phyloP scores from a whole-genome alignment of 1,139 yeast genomes.

The Suhomyces bokatorum region DNA sequence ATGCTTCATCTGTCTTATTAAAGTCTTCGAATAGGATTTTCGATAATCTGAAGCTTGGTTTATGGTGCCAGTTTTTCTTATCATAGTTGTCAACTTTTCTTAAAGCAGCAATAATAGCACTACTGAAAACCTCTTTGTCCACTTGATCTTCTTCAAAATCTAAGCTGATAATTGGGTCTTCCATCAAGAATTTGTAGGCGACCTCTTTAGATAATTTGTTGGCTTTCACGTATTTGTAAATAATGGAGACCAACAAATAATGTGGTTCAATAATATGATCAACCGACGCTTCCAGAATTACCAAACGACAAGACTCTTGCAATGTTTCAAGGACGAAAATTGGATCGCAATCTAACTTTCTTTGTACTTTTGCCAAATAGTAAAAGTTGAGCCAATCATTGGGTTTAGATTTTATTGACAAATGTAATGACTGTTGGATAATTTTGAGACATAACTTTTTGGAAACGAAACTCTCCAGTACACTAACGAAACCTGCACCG shows the following conservation, averaged over 20 bases:
- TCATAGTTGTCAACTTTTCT: constrained; percentile 53
- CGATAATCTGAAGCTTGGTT: constrained; percentile 77
- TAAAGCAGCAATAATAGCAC: constrained; percentile 28
- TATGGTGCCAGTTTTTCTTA: constrained; percentile 90
- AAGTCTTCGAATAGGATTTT: constrained; percentile 57
- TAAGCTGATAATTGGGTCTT: constrained; percentile 30
- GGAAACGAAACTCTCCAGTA: constrained; percentile 27
- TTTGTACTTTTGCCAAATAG: constrained; percentile 60
- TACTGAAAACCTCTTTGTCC: constrained; percentile 18
- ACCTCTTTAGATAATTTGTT: constrained; percentile 32
- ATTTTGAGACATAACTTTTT: constrained; percentile 32
- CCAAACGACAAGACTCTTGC: constrained; percentile 40
- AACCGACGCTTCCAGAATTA: constrained; percentile 41
- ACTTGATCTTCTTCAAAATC: not conserved
- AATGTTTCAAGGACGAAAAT: constrained; percentile 39
- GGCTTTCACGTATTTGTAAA: constrained; percentile 55
- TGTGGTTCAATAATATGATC: constrained; percentile 74
- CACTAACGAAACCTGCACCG: constrained; percentile 22
- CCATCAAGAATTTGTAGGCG: constrained; percentile 42
- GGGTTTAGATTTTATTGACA: constrained; percentile 44
- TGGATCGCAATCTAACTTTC: constrained; percentile 42
- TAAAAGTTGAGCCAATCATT: constrained; percentile 65
- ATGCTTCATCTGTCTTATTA: constrained; percentile 54
- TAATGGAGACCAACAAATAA: constrained; percentile 58
- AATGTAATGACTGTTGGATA: constrained; percentile 41